A percentile compares a stretch with the other conserved stretches of the same genome.
Evolutionary conservation across 345 rosid genomes (phyloP).

Genomic region (Reutealis trisperma): DNA sequence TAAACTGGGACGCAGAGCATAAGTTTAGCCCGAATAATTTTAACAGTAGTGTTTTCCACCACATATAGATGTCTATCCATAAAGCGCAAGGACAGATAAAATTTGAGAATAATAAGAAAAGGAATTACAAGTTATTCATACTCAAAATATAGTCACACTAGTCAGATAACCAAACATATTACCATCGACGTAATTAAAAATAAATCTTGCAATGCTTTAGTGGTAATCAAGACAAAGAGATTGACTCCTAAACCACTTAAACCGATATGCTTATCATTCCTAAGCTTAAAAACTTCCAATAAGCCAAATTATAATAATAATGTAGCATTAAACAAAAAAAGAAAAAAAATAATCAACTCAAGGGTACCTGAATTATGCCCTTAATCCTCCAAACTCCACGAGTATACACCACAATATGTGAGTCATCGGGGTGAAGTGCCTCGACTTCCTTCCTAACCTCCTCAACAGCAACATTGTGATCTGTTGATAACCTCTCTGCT

Average conservation of each 20-base stretch:
- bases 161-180: not conserved
- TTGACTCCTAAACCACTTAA: not conserved
- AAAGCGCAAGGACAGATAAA: constrained; percentile 11
- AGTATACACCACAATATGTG: constrained; percentile 72
- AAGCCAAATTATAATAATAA: not conserved
- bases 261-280: not conserved
- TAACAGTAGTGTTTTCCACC: constrained; percentile 7
- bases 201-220: not conserved
- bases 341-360: not conserved
- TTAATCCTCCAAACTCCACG: constrained; percentile 98
- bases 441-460: constrained; percentile 93
- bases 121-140: constrained; percentile 1
- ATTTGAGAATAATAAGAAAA: not conserved
- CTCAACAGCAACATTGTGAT: constrained; percentile 91
- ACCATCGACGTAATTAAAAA: not conserved
- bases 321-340: not conserved
- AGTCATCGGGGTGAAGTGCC: constrained; percentile 96
- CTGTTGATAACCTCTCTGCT: constrained; percentile 89
- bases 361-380: constrained; percentile 92
- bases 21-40: constrained; percentile 34
- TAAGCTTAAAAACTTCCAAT: not conserved
- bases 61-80: constrained; percentile 9
- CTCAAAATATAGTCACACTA: not conserved
- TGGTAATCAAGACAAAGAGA: not conserved
- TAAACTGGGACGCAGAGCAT: constrained; percentile 46